Conservation (phyloP, 345 rosid genomes). For the Boechera retrofracta region DNA sequence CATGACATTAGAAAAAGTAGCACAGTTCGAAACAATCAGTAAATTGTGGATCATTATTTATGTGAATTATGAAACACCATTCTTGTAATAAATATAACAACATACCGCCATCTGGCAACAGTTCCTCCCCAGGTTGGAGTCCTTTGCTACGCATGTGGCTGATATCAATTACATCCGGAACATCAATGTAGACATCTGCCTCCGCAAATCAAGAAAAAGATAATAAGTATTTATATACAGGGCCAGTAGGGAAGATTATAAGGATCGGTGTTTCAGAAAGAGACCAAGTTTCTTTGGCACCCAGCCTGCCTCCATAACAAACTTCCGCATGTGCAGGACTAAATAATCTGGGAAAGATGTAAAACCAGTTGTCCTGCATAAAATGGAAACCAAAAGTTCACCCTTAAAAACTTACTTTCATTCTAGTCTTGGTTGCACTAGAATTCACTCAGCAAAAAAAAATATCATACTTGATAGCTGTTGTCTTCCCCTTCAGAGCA, state of each 20-base stretch:
- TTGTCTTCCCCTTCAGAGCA: constrained; percentile 86
- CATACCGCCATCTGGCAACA: constrained; percentile 81
- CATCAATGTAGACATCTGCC: constrained; percentile 94
- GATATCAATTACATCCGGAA: constrained; percentile 91
- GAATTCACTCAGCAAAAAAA: neutral
- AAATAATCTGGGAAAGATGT: constrained; percentile 96
- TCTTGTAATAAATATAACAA: constrained; percentile 13
- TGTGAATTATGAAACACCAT: constrained; percentile 20
- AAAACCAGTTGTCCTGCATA: constrained; percentile 81
- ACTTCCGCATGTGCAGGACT: constrained; percentile 97
- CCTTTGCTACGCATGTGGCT: constrained; percentile 97
- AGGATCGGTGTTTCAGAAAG: constrained; percentile 23
- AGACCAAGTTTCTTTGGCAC: constrained; percentile 98
- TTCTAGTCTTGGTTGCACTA: constrained; percentile 2
- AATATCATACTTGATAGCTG: constrained; percentile 78
- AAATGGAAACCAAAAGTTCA: constrained; percentile 35
- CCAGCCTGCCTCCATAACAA: constrained; percentile 98
- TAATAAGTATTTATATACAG: constrained; percentile 26
- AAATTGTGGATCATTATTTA: constrained; percentile 1
- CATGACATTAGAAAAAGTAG: neutral
- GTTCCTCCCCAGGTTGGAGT: constrained; percentile 89
- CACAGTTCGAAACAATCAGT: constrained; percentile 10
- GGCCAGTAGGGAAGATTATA: constrained; percentile 27
- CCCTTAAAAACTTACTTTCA: constrained; percentile 2
- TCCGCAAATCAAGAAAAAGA: constrained; percentile 23